Conservation (phyloP, 345 rosid species). For the Citrus reticulata region DNA sequence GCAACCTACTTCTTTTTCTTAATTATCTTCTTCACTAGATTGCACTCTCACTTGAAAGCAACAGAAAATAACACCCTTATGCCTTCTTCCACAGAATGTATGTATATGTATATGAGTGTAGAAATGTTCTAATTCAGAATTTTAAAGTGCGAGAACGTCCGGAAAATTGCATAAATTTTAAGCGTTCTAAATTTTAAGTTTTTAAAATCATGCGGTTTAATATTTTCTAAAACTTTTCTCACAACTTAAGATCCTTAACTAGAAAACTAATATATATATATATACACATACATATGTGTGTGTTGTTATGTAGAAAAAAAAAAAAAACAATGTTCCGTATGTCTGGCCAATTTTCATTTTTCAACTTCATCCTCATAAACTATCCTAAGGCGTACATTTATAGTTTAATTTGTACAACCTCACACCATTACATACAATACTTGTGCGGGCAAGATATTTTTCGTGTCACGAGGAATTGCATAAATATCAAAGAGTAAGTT, state of each 20-base stretch:
- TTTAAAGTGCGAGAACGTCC: fast-evolving
- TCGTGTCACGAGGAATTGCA: background rate
- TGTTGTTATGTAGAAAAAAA: no score
- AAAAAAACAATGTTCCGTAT: no score
- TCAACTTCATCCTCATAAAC: background rate
- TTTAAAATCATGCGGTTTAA: fast-evolving
- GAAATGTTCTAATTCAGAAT: fast-evolving
- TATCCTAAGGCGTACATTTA: background rate
- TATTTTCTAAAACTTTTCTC: fast-evolving
- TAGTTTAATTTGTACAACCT: background rate
- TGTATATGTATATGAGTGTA: no score
- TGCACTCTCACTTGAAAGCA: background rate
- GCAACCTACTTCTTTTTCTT: background rate
- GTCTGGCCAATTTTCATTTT: no score
- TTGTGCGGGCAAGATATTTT: background rate
- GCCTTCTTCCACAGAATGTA: no score
- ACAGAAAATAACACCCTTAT: background rate
- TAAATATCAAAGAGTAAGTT: background rate
- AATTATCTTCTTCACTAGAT: no score
- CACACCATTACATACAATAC: background rate
- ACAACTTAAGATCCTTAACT: fast-evolving
- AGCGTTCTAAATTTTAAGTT: fast-evolving
- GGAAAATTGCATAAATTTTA: no score
- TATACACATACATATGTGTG: no score
- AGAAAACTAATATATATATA: no score